Percentiles rank a stretch among this genome's conserved stretches.
phyloP scores from a whole-genome alignment of 352 stramenopile species.

The Phytophthora citricola region DNA sequence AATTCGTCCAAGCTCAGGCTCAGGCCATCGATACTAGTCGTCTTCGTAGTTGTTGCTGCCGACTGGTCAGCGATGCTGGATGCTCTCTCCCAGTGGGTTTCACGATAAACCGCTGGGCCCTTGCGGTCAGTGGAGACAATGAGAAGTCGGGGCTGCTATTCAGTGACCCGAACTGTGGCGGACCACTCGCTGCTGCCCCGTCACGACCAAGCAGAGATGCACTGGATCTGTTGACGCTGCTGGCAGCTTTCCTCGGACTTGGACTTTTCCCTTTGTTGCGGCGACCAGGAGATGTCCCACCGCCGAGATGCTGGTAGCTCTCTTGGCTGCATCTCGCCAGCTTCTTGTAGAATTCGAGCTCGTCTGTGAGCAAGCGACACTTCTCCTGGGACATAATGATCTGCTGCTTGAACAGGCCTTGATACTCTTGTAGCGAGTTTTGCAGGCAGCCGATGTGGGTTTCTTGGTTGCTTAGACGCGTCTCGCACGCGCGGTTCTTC shows the following conservation, averaged over 20 bases:
- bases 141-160: slow-evolving; percentile 16
- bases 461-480: slow-evolving; percentile 75
- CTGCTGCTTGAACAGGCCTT: slow-evolving; percentile 83
- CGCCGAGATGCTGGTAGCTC: slow-evolving; percentile 38
- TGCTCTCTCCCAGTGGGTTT: slow-evolving; percentile 39
- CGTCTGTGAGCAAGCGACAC: slow-evolving; percentile 72
- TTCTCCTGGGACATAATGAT: slow-evolving; percentile 87
- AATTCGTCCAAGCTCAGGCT: slow-evolving; percentile 34
- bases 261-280: slow-evolving; percentile 36
- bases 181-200: too few species aligned
- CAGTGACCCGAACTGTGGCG: slow-evolving; percentile 10
- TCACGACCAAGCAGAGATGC: too few species aligned
- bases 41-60: slow-evolving; percentile 12
- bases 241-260: slow-evolving; percentile 30
- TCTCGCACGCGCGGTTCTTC: slow-evolving; percentile 74
- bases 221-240: slow-evolving; percentile 11
- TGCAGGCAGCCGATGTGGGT: slow-evolving; percentile 77
- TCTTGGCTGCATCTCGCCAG: slow-evolving; percentile 62
- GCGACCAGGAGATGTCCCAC: slow-evolving; percentile 26
- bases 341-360: slow-evolving; percentile 88
- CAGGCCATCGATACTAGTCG: slow-evolving; percentile 8
- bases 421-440: slow-evolving; percentile 82
- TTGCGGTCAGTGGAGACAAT: slow-evolving; percentile 33
- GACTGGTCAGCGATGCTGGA: slow-evolving; percentile 9
- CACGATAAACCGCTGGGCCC: slow-evolving; percentile 48